A percentile compares a stretch with the other conserved stretches of the same genome.
Evolutionary conservation across 345 rosid genomes (phyloP).

Genomic region (Pseudoturritis turrita): DNA sequence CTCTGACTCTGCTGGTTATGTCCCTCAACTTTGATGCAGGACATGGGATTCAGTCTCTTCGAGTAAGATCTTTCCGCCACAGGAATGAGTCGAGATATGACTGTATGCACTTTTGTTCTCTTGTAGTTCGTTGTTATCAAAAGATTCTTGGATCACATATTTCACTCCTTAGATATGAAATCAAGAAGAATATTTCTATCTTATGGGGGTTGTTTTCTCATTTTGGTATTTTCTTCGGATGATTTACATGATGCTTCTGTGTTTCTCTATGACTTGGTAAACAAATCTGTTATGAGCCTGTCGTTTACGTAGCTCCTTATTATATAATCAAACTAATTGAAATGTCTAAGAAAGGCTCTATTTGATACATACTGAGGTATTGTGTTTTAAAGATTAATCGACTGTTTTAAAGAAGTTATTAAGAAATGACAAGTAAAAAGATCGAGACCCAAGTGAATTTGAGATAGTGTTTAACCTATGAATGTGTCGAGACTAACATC

Average conservation of each 20-base stretch:
- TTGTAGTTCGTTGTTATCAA: background rate
- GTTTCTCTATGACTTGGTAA: background rate
- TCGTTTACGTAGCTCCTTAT: background rate
- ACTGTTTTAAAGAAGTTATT: background rate
- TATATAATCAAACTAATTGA: too few species aligned
- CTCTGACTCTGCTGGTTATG: background rate
- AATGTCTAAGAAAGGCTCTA: too few species aligned
- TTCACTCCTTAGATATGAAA: background rate
- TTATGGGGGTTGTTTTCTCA: too few species aligned
- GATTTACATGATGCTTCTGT: background rate
- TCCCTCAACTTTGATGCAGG: conserved; percentile 38
- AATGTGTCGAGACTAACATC: too few species aligned
- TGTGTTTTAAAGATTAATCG: background rate
- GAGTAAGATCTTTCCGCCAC: conserved; percentile 40
- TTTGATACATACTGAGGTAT: too few species aligned
- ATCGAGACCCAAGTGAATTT: background rate
- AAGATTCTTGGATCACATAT: background rate
- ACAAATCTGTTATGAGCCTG: background rate
- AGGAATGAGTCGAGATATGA: conserved; percentile 1
- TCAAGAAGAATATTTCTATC: background rate
- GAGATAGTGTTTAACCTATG: background rate
- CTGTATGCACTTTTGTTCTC: too few species aligned
- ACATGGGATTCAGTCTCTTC: conserved; percentile 82
- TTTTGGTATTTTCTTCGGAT: background rate
- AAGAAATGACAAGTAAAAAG: background rate